A percentile compares a stretch with the other conserved stretches of the same genome.
These are phyloP conservation scores for Limonium bicolor DNA, from an alignment of 148 eudicot species.

Conservation along the genomic window DNA sequence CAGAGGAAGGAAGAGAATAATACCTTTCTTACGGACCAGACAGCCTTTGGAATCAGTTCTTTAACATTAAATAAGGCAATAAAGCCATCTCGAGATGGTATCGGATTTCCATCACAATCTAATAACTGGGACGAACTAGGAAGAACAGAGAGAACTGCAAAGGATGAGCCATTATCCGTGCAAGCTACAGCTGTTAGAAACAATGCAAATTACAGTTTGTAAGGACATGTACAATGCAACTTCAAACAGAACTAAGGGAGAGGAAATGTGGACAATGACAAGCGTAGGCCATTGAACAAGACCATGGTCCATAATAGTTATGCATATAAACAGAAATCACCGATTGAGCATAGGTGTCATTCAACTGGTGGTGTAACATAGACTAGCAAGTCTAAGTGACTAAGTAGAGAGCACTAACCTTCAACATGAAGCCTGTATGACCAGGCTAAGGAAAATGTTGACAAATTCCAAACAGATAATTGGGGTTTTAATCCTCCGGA, in stretches of 20 bases:
- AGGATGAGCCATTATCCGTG: constrained; percentile 31
- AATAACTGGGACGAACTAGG: constrained; percentile 17
- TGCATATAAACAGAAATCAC: no score
- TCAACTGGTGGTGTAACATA: no score
- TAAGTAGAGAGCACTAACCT: constrained; percentile 57
- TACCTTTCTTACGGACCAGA: constrained; percentile 85
- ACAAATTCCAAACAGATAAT: constrained; percentile 60
- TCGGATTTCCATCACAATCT: constrained; percentile 12
- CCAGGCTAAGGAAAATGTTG: constrained; percentile 47
- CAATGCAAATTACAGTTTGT: no score
- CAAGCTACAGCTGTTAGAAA: constrained; percentile 80
- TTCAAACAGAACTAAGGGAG: no score
- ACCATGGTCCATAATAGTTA: no score
- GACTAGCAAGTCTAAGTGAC: no score
- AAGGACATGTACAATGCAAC: no score
- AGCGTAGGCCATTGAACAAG: no score
- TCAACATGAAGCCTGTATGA: constrained; percentile 60
- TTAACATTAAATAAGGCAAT: constrained; percentile 51
- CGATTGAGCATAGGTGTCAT: no score
- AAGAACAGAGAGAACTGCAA: constrained; percentile 62
- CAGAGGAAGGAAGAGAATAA: not conserved
- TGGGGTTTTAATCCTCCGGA: constrained; percentile 55
- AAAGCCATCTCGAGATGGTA: constrained; percentile 26
- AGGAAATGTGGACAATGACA: no score
- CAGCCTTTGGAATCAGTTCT: constrained; percentile 48